Evolutionary conservation across 202 grass and related monocot genomes (phyloP).

Genomic region (Musa balbisiana): DNA sequence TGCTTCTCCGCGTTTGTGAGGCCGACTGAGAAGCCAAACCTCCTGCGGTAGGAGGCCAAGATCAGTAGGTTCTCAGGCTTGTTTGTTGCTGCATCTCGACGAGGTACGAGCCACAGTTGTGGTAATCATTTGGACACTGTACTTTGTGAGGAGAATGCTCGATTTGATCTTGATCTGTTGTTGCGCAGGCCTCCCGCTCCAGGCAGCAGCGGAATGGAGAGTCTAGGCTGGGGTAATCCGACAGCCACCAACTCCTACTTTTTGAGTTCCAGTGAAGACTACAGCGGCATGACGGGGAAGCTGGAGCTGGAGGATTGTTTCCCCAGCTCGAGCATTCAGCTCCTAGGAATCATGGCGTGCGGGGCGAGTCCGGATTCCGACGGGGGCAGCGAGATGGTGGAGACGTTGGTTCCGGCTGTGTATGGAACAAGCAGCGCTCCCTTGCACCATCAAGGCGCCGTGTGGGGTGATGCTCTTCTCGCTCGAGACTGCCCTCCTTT

Average conservation of each 20-base stretch:
- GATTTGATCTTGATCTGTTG: not conserved
- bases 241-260: not conserved
- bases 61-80: not conserved
- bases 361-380: not conserved
- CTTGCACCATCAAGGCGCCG: too few relatives aligned
- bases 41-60: too few relatives aligned
- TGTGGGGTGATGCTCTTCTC: not conserved
- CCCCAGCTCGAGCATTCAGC: not conserved
- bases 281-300: not conserved
- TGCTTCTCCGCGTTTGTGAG: not conserved
- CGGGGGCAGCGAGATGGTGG: not conserved
- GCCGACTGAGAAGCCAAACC: too few relatives aligned
- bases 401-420: not conserved
- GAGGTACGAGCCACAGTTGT: not conserved
- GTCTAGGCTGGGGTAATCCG: not conserved
- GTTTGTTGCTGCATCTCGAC: not conserved
- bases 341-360: not conserved
- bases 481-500: not conserved
- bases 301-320: not conserved
- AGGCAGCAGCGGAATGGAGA: not conserved
- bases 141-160: too few relatives aligned
- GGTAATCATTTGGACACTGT: too few relatives aligned
- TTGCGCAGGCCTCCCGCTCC: too few relatives aligned
- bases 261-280: not conserved
- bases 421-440: too few relatives aligned